Base-by-base conservation (phyloP, 768 basidiomycete species). In the Amanita molliuscula region DNA sequence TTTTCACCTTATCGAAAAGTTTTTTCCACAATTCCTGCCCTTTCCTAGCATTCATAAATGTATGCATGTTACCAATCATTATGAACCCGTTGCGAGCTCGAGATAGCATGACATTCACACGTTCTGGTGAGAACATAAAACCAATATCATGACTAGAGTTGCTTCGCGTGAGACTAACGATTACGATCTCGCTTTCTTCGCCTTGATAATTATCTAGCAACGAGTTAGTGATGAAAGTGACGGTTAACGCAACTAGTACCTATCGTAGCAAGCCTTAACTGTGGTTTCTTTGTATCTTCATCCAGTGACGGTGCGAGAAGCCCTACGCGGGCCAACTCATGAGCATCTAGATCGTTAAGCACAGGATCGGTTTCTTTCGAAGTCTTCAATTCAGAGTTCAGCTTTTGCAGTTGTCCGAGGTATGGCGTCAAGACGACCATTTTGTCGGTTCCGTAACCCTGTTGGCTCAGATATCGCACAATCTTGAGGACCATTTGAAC, bases 191-290 rank as follows among this genome's bases (percentile, higher is more conserved):
- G 29, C 79, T 78, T 60, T 86, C 83, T 58, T 86, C 84, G 2
- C 84, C 84, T 58, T 86, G 84, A 53, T 84, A 87, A 55, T 86
- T 87, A 56, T 86, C 84, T 84, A 25, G 38, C 16, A 15, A 33
- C 7, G 47, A 43, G 7, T 50, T 37, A 50, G 50, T 8, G 2
- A 35, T 18, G n/a, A 13, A 15, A 18, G 20, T 8, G n/a, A 28
- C 4, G 2, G 9, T 18, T 13, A 15, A 31, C 16, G 23, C 16
- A 46, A 25, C 15, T n/a, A 21, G 8, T 44, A 82, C 84, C 84
- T 5, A 85, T 83, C 0, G 84, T 85, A 0, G 81, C 76, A 0
- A 86, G 59, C 1, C 80, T 72, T 42, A 86, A 65, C 0, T 67
- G 62, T 23, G 63, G 68, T 60, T 78, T 81, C 0, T 57, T 56